A percentile compares a stretch with the other conserved stretches of the same genome.
Conservation (phyloP, 1,284 basidiomycete species). For the Cryptococcus sp. region DNA sequence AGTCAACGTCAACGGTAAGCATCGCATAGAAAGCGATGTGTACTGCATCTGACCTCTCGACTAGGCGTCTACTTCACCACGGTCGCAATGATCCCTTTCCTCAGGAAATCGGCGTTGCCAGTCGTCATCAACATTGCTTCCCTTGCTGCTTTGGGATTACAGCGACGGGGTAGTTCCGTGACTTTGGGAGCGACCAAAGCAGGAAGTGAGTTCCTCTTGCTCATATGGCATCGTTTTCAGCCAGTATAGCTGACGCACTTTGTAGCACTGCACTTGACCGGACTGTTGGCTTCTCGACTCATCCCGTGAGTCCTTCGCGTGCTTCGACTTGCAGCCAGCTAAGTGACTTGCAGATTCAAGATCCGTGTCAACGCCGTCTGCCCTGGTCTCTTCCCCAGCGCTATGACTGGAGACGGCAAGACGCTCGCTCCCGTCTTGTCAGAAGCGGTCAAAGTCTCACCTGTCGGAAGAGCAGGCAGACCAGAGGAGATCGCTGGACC, state of each 20-base stretch:
- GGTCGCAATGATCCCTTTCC: constrained; percentile 29
- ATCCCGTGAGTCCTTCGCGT: constrained; percentile 25
- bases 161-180: constrained; percentile 17
- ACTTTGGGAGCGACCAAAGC: constrained; percentile 8
- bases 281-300: constrained; percentile 29
- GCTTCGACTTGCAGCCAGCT: background rate
- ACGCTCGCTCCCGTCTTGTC: constrained; percentile 8
- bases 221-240: constrained; percentile 44
- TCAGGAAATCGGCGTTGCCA: constrained; percentile 28
- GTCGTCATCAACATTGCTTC: constrained; percentile 38
- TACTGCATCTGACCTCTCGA: too few relatives aligned
- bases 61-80: constrained; percentile 37
- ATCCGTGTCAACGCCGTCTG: constrained; percentile 40
- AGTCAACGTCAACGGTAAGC: constrained; percentile 40
- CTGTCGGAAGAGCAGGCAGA: constrained; percentile 30
- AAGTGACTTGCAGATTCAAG: constrained; percentile 23
- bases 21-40: background rate
- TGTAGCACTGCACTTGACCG: constrained; percentile 25
- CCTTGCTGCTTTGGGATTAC: constrained; percentile 32
- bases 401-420: constrained; percentile 35
- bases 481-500: constrained; percentile 44
- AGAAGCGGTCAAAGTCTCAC: constrained; percentile 20
- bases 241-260: too few relatives aligned
- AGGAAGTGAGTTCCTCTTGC: constrained; percentile 9
- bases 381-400: constrained; percentile 41